Evolutionary conservation across 768 basidiomycete species (phyloP), one percentile per base, ranked within the genome.

Genomic region (Baorangia bicolor): DNA sequence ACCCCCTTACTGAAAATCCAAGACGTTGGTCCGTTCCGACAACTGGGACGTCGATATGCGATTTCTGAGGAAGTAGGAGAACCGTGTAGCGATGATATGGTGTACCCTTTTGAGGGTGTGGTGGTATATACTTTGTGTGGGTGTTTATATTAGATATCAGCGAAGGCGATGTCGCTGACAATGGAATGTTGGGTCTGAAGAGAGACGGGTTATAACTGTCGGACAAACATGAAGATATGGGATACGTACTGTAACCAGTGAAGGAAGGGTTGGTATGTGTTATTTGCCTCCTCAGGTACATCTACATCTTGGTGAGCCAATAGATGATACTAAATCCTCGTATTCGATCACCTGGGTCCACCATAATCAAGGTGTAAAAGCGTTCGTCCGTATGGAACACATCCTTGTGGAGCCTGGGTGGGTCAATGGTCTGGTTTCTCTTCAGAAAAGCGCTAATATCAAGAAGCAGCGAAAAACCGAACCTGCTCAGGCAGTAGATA

Each of bases 101-200:
- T 12, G 94, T 88, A 47, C 94, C 94, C 35, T 82, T 81, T 68
- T 93, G 90, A 4, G 96, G 96, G 61, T 97, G 94, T 5, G 95
- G 97, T 6, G 96, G 90, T 59, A 95, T 77, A 71, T 95, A 98
- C 25, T 75, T 74, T 7, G 88, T 89, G 68, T 90, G 88, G 2
- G 77, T 70, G 58, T 81, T 75, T 49, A 79, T 64, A 35, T 77
- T 64, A 4, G 72, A 61, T 49, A 83, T 75, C 13, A 61, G 66
- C 52, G 63, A 74, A 39, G 71, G 62, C 66, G 77, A 75, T n/a
- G 75, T 76, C 1, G 83, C 83, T 45, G 86, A 87, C 55, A 98
- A 81, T 2, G 86, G 77, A 55, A 97, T 81, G 70, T 96, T 94
- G 33, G 92, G 91, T 60, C 92, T 93, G 62, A 6, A 44, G 45